These are phyloP conservation scores for Lepidopterella palustris DNA, from an alignment of 495 filamentous ascomycete species.

Conservation along the genomic window DNA sequence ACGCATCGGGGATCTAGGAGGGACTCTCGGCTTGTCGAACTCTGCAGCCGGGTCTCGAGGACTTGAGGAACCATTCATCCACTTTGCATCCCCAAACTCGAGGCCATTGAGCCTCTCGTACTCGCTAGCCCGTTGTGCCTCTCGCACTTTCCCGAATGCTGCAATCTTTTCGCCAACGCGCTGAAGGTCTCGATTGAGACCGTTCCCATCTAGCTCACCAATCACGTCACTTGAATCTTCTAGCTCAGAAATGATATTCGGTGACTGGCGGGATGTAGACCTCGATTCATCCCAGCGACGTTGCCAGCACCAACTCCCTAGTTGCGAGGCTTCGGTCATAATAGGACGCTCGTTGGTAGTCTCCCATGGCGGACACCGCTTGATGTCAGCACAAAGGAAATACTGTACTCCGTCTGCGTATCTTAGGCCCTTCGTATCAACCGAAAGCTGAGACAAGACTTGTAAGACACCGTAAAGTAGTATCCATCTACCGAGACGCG, in stretches of 20 bases:
- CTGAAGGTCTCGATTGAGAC: slow-evolving; percentile 9
- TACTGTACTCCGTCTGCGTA: slow-evolving; percentile 57
- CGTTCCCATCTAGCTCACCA: slow-evolving; percentile 1
- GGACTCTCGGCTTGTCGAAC: neutral
- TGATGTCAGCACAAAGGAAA: slow-evolving; percentile 46
- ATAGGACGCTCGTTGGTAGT: slow-evolving; percentile 13
- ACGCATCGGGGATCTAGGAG: neutral
- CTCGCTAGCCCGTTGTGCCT: slow-evolving; percentile 6
- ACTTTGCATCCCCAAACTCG: neutral
- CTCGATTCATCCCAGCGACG: slow-evolving; percentile 11
- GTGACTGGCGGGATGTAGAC: neutral
- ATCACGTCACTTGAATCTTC: neutral
- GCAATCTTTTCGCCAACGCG: slow-evolving; percentile 25
- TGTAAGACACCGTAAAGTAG: slow-evolving; percentile 34
- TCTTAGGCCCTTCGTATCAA: slow-evolving; percentile 55
- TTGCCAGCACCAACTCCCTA: slow-evolving; percentile 22
- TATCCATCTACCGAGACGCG: slow-evolving; percentile 33
- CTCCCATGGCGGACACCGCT: slow-evolving; percentile 24
- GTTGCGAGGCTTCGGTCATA: slow-evolving; percentile 20
- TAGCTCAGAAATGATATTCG: neutral
- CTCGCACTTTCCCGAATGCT: slow-evolving; percentile 8
- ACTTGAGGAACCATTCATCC: neutral
- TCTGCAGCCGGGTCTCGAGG: neutral
- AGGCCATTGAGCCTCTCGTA: slow-evolving; percentile 16
- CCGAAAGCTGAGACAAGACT: slow-evolving; percentile 58